A percentile compares a stretch with the other conserved stretches of the same genome.
phyloP scores from a whole-genome alignment of 805 yeast genomes.

The Torulaspora microellipsoides region DNA sequence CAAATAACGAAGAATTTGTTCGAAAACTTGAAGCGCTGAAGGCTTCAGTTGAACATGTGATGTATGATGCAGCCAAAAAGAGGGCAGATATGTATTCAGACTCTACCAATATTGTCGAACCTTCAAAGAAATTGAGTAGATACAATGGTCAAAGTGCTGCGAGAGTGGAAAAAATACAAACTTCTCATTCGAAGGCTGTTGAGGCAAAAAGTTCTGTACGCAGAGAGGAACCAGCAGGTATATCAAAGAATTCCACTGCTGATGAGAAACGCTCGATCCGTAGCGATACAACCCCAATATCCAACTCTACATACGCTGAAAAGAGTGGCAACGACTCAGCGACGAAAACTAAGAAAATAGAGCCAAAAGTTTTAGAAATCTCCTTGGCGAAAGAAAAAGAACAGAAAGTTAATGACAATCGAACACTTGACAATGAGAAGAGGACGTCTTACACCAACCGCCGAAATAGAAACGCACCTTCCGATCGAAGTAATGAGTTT shows the following conservation, averaged over 20 bases:
- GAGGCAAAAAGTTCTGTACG: no score
- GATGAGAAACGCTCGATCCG: no score
- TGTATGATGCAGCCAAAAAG: slow-evolving; percentile 4
- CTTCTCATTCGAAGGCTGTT: no score
- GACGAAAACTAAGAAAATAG: no score
- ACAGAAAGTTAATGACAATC: background rate
- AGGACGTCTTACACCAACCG: slow-evolving; percentile 4
- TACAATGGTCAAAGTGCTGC: slow-evolving; percentile 6
- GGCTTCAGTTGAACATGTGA: slow-evolving; percentile 5
- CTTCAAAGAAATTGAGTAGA: slow-evolving; percentile 16
- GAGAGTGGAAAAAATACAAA: no score
- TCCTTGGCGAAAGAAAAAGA: no score
- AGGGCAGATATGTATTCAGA: slow-evolving; percentile 16
- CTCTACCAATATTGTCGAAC: background rate
- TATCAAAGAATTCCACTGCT: background rate
- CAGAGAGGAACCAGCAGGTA: background rate
- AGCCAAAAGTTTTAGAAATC: no score
- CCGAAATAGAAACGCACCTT: slow-evolving; percentile 3
- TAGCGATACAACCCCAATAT: no score
- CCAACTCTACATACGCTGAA: no score
- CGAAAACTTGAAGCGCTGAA: slow-evolving; percentile 10
- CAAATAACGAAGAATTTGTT: slow-evolving; percentile 15
- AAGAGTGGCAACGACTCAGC: no score
- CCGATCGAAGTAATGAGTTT: background rate
- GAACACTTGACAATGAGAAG: background rate